phyloP scores from a whole-genome alignment of 1,284 basidiomycete species.

The Ustilago hordei region DNA sequence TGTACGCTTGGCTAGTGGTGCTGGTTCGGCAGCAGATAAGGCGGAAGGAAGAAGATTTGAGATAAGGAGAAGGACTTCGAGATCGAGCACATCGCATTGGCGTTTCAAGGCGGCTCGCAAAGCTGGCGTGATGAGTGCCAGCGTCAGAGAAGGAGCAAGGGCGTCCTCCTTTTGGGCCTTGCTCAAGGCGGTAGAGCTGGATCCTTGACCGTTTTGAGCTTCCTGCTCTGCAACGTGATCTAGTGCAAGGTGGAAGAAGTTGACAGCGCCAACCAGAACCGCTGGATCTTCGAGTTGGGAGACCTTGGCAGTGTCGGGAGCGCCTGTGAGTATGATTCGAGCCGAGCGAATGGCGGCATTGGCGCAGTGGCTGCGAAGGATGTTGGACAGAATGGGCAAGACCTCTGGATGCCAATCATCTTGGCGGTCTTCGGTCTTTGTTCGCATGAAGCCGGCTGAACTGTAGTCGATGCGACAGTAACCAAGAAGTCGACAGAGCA shows the following conservation, averaged over 20 bases:
- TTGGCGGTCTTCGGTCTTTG: constrained; percentile 29
- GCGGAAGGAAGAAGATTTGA: constrained; percentile 54
- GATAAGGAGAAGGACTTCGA: constrained; percentile 62
- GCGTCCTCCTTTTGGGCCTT: constrained; percentile 52
- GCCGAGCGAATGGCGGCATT: constrained; percentile 61
- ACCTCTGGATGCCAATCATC: constrained; percentile 47
- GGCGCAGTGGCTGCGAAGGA: constrained; percentile 66
- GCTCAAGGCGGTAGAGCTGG: constrained; percentile 9
- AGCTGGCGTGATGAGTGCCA: constrained; percentile 60
- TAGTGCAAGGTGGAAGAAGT: constrained; percentile 60
- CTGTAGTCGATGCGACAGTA: constrained; percentile 43
- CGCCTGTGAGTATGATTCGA: constrained; percentile 42
- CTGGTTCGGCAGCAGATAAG: constrained; percentile 3
- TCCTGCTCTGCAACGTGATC: constrained; percentile 52
- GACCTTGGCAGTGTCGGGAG: not conserved
- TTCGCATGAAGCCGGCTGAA: constrained; percentile 30
- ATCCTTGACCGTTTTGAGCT: constrained; percentile 32
- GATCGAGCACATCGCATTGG: constrained; percentile 59
- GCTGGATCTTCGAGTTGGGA: constrained; percentile 48
- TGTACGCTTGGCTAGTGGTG: constrained; percentile 9
- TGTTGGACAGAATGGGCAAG: constrained; percentile 52
- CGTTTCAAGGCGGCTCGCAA: constrained; percentile 60
- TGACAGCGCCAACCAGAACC: constrained; percentile 61
- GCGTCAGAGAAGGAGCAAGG: constrained; percentile 52
- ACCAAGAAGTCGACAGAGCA: constrained; percentile 63